These are phyloP conservation scores for Rhizopogon vinicolor DNA, from an alignment of 768 basidiomycete genomes.

Conservation along the genomic window DNA sequence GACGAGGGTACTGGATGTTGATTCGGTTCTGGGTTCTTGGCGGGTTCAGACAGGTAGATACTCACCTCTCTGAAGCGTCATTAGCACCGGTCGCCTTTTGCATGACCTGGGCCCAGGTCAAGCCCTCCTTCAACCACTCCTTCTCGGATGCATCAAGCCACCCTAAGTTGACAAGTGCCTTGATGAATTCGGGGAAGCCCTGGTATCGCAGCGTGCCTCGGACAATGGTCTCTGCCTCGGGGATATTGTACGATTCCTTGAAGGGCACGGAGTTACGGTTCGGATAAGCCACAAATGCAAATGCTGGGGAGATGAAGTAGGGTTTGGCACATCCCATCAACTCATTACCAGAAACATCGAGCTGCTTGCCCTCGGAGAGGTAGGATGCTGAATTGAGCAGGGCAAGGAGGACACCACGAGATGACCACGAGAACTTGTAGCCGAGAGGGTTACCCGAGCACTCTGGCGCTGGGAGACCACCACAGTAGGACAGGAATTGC, in stretches of 20 bases:
- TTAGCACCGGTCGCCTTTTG: constrained; percentile 69
- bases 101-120: constrained; percentile 83
- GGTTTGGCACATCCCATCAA: constrained; percentile 91
- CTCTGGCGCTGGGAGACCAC: constrained; percentile 91
- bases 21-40: background rate
- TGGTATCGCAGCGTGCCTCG: constrained; percentile 94
- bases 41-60: background rate
- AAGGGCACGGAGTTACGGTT: constrained; percentile 93
- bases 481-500: constrained; percentile 91
- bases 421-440: constrained; percentile 99
- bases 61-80: constrained; percentile 65
- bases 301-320: constrained; percentile 93
- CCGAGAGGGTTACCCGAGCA: constrained; percentile 93
- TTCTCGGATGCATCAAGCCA: constrained; percentile 76
- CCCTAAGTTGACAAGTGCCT: constrained; percentile 79
- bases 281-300: constrained; percentile 94
- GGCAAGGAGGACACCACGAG: constrained; percentile 92
- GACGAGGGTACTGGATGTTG: constrained; percentile 57
- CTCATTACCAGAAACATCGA: constrained; percentile 69
- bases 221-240: constrained; percentile 89
- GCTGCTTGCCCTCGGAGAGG: constrained; percentile 58
- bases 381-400: constrained; percentile 88
- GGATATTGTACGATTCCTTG: constrained; percentile 87
- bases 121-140: constrained; percentile 68
- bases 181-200: constrained; percentile 95